Conservation (phyloP, 768 basidiomycete species). For the Mycena chlorophos region DNA sequence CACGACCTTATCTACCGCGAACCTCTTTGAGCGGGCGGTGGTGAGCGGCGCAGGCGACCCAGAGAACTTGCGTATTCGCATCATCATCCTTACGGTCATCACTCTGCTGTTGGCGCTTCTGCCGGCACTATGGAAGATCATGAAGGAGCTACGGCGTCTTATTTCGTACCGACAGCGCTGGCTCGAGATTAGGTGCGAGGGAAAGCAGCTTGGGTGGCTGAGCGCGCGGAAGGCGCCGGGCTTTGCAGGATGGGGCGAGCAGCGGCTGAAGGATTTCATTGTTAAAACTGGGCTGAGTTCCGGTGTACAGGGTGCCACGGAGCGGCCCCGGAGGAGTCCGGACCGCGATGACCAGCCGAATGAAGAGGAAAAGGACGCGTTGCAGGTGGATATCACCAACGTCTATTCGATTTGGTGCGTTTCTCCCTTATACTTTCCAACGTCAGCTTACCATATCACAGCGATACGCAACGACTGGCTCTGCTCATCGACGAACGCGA, state of each 20-base stretch:
- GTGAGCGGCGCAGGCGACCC: slow-evolving; percentile 37
- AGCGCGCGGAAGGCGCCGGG: slow-evolving; percentile 63
- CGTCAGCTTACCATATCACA: slow-evolving; percentile 29
- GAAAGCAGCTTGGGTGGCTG: slow-evolving; percentile 76
- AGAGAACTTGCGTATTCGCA: slow-evolving; percentile 53
- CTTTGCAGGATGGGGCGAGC: slow-evolving; percentile 73
- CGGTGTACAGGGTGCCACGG: slow-evolving; percentile 40
- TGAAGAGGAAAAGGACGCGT: slow-evolving; percentile 41
- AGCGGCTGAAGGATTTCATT: slow-evolving; percentile 67
- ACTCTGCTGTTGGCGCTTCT: slow-evolving; percentile 60
- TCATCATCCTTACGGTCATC: slow-evolving; percentile 69
- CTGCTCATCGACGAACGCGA: slow-evolving; percentile 74
- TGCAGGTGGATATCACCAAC: slow-evolving; percentile 68
- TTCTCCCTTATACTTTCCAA: background rate
- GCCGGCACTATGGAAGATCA: slow-evolving; percentile 64
- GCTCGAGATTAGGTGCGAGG: slow-evolving; percentile 62
- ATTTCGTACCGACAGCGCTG: slow-evolving; percentile 59
- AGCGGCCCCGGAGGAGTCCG: slow-evolving; percentile 29
- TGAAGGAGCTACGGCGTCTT: slow-evolving; percentile 61
- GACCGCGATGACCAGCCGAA: slow-evolving; percentile 43
- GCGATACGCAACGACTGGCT: slow-evolving; percentile 69
- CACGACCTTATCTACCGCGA: slow-evolving; percentile 31
- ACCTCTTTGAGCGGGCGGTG: slow-evolving; percentile 37
- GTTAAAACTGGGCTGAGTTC: slow-evolving; percentile 67
- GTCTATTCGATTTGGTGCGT: slow-evolving; percentile 73